A percentile compares a stretch with the other conserved stretches of the same genome.
These are phyloP conservation scores for Tolypocladium cylindrosporum DNA, from an alignment of 2,329 filamentous ascomycete species.

Conservation along the genomic window DNA sequence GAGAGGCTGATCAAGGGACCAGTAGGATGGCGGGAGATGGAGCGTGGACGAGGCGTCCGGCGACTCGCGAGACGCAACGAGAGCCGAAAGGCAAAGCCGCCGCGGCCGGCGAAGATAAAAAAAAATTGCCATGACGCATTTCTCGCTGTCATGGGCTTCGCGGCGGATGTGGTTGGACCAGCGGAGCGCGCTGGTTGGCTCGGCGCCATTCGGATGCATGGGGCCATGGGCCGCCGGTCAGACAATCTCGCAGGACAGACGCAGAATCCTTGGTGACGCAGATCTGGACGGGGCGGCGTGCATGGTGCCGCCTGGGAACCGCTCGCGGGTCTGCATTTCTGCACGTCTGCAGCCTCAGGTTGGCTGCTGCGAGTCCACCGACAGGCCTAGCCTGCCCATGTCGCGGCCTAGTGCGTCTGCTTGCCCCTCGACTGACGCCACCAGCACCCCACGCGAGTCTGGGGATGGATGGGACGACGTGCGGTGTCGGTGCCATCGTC, in stretches of 20 bases:
- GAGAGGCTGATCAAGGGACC: background rate
- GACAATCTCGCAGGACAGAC: background rate
- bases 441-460: background rate
- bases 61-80: background rate
- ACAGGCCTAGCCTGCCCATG: background rate
- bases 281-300: background rate
- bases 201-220: background rate
- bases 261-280: background rate
- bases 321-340: background rate
- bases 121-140: conserved; percentile 15
- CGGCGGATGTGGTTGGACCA: conserved; percentile 1
- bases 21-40: background rate
- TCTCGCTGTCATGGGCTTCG: conserved; percentile 12
- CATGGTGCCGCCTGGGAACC: background rate
- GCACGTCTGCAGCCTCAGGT: background rate
- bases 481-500: background rate
- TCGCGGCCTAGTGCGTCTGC: background rate
- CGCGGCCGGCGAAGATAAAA: background rate
- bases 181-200: conserved; percentile 1
- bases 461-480: background rate
- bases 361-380: background rate
- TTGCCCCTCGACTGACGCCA: background rate
- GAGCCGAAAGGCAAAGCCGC: background rate
- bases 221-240: background rate
- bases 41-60: background rate